These are phyloP conservation scores for Ophiobolus disseminans DNA, from an alignment of 2,329 filamentous ascomycete genomes.

Conservation along the genomic window DNA sequence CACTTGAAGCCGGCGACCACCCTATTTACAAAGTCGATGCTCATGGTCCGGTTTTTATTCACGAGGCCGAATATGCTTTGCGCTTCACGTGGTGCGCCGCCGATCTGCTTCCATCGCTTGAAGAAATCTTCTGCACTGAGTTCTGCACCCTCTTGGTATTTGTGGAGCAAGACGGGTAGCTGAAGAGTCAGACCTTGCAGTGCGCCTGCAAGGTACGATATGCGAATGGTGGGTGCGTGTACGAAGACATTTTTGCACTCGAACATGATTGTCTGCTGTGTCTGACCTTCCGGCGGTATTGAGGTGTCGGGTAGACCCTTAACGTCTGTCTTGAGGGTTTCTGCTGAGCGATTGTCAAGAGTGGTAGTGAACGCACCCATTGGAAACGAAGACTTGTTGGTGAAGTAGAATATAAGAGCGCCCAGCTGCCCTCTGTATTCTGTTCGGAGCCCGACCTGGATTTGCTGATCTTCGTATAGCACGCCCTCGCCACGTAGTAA, in stretches of 20 bases:
- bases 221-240: constrained; percentile 86
- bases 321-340: constrained; percentile 81
- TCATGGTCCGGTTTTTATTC: constrained; percentile 68
- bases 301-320: constrained; percentile 87
- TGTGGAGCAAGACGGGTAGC: constrained; percentile 86
- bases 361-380: constrained; percentile 95
- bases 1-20: constrained; percentile 86
- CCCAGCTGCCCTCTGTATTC: constrained; percentile 97
- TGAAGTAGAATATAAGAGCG: constrained; percentile 93
- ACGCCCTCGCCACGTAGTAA: constrained; percentile 83
- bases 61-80: constrained; percentile 83
- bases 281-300: constrained; percentile 76
- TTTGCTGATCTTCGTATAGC: constrained; percentile 91
- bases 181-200: constrained; percentile 92
- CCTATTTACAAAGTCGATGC: constrained; percentile 72
- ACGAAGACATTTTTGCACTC: constrained; percentile 83
- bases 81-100: constrained; percentile 82
- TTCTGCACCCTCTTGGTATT: constrained; percentile 95
- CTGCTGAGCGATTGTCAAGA: constrained; percentile 73
- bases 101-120: constrained; percentile 99
- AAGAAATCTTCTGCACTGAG: constrained; percentile 93
- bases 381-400: constrained; percentile 85
- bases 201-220: constrained; percentile 93
- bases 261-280: constrained; percentile 94
- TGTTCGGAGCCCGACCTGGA: constrained; percentile 89